A percentile compares a stretch with the other conserved stretches of the same genome.
These are phyloP conservation scores for Sclerotinia nivalis DNA, from an alignment of 2,329 filamentous ascomycete genomes.

Conservation along the genomic window DNA sequence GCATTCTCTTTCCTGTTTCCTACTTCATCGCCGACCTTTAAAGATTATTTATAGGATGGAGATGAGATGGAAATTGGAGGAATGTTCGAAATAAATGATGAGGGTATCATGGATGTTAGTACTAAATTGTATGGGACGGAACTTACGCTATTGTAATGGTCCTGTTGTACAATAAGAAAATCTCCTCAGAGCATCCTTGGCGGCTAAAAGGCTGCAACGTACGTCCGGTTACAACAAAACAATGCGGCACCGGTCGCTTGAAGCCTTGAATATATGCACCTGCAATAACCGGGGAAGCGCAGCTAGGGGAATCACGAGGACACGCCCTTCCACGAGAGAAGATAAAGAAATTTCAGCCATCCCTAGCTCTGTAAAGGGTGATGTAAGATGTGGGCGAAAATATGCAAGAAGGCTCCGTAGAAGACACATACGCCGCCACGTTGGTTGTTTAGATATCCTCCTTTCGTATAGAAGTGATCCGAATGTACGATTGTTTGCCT, in stretches of 20 bases:
- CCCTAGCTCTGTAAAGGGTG: not conserved
- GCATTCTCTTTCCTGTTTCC: slow-evolving; percentile 1
- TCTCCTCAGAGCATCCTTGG: slow-evolving; percentile 25
- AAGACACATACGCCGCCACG: slow-evolving; percentile 16
- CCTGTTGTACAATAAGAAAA: slow-evolving; percentile 9
- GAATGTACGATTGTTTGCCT: not conserved
- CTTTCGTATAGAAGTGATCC: slow-evolving; percentile 6
- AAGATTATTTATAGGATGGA: not conserved
- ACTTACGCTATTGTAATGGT: slow-evolving; percentile 2
- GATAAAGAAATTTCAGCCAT: slow-evolving; percentile 2
- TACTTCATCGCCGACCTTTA: not conserved
- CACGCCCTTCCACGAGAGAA: slow-evolving; percentile 14
- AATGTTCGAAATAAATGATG: not conserved
- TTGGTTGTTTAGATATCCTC: not conserved
- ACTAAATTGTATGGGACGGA: not conserved
- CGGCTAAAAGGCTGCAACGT: slow-evolving; percentile 29
- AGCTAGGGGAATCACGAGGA: slow-evolving; percentile 21
- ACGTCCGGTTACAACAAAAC: slow-evolving; percentile 20
- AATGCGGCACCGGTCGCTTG: slow-evolving; percentile 27
- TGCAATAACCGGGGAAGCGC: slow-evolving; percentile 14
- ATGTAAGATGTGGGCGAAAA: slow-evolving; percentile 15
- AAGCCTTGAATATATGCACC: slow-evolving; percentile 28
- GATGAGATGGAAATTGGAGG: not conserved
- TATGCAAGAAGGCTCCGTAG: not conserved
- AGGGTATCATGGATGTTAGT: not conserved